Evolutionary conservation across 2,329 filamentous ascomycete genomes (phyloP).

Genomic region (Cercospora sp.): DNA sequence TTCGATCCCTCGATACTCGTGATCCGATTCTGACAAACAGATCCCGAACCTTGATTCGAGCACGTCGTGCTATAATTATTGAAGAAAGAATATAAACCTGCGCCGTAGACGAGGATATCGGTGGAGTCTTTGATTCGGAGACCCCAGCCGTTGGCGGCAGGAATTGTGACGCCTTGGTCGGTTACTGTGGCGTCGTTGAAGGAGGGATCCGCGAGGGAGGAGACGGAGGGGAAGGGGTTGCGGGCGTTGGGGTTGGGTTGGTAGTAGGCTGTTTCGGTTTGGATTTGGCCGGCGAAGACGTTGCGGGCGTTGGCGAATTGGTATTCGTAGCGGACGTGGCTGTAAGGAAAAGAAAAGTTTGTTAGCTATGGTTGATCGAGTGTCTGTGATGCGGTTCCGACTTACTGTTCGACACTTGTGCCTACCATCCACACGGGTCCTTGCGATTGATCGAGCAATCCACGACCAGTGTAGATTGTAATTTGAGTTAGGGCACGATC

Average conservation of each 20-base stretch:
- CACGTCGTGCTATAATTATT: slow-evolving; percentile 57
- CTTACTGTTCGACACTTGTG: slow-evolving; percentile 60
- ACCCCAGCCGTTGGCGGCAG: slow-evolving; percentile 61
- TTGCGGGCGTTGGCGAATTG: slow-evolving; percentile 75
- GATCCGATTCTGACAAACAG: slow-evolving; percentile 53
- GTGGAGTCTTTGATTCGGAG: slow-evolving; percentile 60
- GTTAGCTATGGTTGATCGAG: not conserved
- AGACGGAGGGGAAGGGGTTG: slow-evolving; percentile 63
- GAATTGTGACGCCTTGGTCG: slow-evolving; percentile 34
- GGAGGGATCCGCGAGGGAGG: slow-evolving; percentile 64
- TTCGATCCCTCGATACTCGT: slow-evolving; percentile 48
- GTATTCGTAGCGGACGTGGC: slow-evolving; percentile 69
- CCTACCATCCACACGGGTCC: slow-evolving; percentile 59
- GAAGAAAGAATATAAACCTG: slow-evolving; percentile 69
- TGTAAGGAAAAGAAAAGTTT: not conserved
- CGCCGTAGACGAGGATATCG: slow-evolving; percentile 61
- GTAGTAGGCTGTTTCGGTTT: slow-evolving; percentile 85
- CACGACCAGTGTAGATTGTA: slow-evolving; percentile 87
- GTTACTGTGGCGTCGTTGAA: slow-evolving; percentile 56
- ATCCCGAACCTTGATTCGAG: slow-evolving; percentile 41
- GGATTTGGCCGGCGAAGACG: slow-evolving; percentile 77
- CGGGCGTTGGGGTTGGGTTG: slow-evolving; percentile 77
- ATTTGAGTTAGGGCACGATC: slow-evolving; percentile 69
- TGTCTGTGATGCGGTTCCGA: not conserved
- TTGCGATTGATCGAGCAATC: slow-evolving; percentile 78